These are phyloP conservation scores for Smithsoniella earleae DNA, from an alignment of 163 green algal species.

Conservation along the genomic window DNA sequence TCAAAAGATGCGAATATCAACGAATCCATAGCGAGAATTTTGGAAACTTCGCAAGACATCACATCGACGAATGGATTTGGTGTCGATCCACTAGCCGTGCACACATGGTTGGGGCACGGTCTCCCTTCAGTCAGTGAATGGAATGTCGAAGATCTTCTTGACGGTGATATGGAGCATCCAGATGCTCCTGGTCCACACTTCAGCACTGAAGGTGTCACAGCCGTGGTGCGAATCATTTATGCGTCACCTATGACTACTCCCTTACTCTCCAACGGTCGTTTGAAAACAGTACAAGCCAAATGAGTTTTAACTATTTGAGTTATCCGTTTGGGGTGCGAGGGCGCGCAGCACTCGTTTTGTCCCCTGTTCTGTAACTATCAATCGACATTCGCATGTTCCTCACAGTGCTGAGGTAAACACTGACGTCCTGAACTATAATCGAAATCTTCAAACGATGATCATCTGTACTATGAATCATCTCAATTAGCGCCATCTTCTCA, in stretches of 20 bases:
- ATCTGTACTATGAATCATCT: too few species aligned
- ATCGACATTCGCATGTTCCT: too few species aligned
- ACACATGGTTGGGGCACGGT: not conserved
- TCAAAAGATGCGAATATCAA: conserved; percentile 12
- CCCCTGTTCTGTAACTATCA: not conserved
- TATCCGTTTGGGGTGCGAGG: not conserved
- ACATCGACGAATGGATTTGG: conserved; percentile 9
- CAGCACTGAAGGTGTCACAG: not conserved
- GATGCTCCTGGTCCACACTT: not conserved
- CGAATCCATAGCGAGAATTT: not conserved
- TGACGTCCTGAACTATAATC: too few species aligned
- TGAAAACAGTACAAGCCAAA: too few species aligned
- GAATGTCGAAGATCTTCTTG: not conserved
- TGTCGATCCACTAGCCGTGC: conserved; percentile 4
- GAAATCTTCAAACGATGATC: too few species aligned
- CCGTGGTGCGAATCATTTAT: not conserved
- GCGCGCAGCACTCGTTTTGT: too few species aligned
- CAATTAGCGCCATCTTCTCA: too few species aligned
- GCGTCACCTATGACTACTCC: not conserved
- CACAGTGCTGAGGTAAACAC: not conserved
- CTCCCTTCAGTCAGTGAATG: not conserved
- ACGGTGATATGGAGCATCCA: not conserved
- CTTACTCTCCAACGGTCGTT: too few species aligned
- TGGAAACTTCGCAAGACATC: conserved; percentile 7
- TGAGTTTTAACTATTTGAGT: not conserved